These are phyloP conservation scores for Colletotrichum caudatum DNA, from an alignment of 2,329 filamentous ascomycete genomes.

Conservation along the genomic window DNA sequence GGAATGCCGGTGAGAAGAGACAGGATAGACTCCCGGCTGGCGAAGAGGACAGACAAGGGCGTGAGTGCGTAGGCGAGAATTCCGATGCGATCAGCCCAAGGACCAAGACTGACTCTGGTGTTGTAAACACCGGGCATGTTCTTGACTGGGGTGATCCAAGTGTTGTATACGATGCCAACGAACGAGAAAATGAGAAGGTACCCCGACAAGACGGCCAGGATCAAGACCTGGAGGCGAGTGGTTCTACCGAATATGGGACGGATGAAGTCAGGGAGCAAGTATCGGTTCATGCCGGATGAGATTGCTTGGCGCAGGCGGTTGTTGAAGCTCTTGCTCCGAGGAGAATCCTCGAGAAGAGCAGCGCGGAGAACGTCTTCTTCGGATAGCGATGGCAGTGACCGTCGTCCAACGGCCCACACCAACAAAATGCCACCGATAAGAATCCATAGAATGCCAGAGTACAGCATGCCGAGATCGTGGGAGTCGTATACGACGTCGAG, in stretches of 20 bases:
- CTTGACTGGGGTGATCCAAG: constrained; percentile 77
- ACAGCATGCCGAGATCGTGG: constrained; percentile 64
- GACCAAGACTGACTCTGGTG: constrained; percentile 73
- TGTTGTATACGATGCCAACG: constrained; percentile 75
- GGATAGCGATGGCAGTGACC: constrained; percentile 39
- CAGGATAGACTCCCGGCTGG: constrained; percentile 77
- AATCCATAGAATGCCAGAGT: constrained; percentile 63
- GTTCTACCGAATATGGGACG: constrained; percentile 73
- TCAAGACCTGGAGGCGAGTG: constrained; percentile 74
- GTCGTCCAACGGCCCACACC: constrained; percentile 55
- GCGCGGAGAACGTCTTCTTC: constrained; percentile 37
- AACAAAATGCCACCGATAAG: constrained; percentile 59
- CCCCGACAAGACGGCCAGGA: constrained; percentile 66
- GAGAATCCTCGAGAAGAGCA: constrained; percentile 26
- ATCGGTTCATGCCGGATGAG: constrained; percentile 47
- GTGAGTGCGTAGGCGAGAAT: constrained; percentile 80
- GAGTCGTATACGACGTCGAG: constrained; percentile 63
- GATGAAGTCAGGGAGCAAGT: constrained; percentile 71
- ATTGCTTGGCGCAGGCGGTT: constrained; percentile 53
- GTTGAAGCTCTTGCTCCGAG: constrained; percentile 27
- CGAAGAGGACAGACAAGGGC: constrained; percentile 75
- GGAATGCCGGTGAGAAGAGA: constrained; percentile 78
- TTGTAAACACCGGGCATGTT: constrained; percentile 67
- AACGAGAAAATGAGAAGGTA: constrained; percentile 79
- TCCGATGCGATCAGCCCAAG: constrained; percentile 77